Conservation (phyloP, 176 grass and related monocot species). For the Bonia amplexicaulis region DNA sequence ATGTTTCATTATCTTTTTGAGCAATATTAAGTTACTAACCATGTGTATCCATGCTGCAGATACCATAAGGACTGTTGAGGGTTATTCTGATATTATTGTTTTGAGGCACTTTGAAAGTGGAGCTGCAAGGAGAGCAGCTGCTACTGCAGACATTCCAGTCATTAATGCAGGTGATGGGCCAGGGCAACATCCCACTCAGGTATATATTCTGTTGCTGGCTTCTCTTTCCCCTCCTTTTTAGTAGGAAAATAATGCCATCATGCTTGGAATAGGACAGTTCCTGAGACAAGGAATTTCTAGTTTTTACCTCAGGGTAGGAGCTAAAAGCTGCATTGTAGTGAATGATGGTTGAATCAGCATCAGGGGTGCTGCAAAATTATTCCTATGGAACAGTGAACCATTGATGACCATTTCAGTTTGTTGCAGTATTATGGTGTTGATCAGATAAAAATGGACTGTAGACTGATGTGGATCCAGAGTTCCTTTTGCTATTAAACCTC, state of each 20-base stretch:
- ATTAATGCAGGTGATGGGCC: slow-evolving; percentile 92
- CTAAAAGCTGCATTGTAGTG: neutral
- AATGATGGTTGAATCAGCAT: neutral
- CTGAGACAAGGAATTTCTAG: neutral
- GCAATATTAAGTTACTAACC: neutral
- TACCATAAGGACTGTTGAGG: slow-evolving; percentile 87
- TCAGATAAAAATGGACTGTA: neutral
- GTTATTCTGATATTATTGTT: slow-evolving; percentile 84
- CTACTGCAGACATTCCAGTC: slow-evolving; percentile 61
- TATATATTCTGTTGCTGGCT: slow-evolving; percentile 28
- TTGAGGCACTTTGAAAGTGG: slow-evolving; percentile 92
- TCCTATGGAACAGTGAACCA: neutral
- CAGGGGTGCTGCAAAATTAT: neutral
- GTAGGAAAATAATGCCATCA: neutral
- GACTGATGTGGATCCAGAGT: neutral
- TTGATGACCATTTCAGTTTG: neutral
- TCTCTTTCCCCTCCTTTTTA: neutral
- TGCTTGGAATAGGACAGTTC: neutral
- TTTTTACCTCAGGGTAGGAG: neutral
- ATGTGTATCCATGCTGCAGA: slow-evolving; percentile 45
- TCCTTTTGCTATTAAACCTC: neutral
- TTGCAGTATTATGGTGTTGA: neutral
- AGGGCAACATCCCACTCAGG: slow-evolving; percentile 86
- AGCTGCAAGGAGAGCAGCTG: slow-evolving; percentile 66
- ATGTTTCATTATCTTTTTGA: neutral